Evolutionary conservation across 2,329 filamentous ascomycete species (phyloP).

Genomic region (Aspergillus hiratsukae): DNA sequence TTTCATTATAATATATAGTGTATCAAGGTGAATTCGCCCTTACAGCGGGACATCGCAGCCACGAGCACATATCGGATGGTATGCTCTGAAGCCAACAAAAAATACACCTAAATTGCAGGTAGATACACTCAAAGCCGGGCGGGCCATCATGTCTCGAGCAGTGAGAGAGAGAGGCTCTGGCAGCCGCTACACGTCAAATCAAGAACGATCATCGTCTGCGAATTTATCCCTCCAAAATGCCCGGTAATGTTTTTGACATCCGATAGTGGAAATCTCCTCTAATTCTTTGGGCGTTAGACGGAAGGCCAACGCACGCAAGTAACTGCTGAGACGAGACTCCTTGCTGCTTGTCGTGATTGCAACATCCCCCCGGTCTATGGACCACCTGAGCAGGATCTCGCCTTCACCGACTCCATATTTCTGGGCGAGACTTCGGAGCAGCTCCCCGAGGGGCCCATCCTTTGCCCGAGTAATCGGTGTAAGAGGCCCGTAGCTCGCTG

Average conservation of each 20-base stretch:
- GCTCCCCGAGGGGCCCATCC: constrained; percentile 52
- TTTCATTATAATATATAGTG: not conserved
- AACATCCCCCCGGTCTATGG: constrained; percentile 56
- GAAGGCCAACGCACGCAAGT: constrained; percentile 53
- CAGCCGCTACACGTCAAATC: not conserved
- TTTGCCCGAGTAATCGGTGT: constrained; percentile 51
- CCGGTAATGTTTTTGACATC: constrained; percentile 48
- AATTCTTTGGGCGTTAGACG: constrained; percentile 57
- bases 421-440: constrained; percentile 50
- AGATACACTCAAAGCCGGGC: not conserved
- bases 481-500: constrained; percentile 40
- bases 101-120: not conserved
- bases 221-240: constrained; percentile 51
- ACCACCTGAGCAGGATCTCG: constrained; percentile 57
- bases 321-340: constrained; percentile 56
- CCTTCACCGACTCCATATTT: constrained; percentile 58
- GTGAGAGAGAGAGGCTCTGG: not conserved
- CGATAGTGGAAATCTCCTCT: constrained; percentile 47
- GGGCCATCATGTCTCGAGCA: not conserved
- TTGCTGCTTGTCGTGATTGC: constrained; percentile 58
- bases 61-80: not conserved
- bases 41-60: not conserved
- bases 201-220: constrained; percentile 41
- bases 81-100: not conserved
- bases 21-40: not conserved